Base-by-base conservation (phyloP, 257 asterid genomes). In the Jacaranda copaia region DNA sequence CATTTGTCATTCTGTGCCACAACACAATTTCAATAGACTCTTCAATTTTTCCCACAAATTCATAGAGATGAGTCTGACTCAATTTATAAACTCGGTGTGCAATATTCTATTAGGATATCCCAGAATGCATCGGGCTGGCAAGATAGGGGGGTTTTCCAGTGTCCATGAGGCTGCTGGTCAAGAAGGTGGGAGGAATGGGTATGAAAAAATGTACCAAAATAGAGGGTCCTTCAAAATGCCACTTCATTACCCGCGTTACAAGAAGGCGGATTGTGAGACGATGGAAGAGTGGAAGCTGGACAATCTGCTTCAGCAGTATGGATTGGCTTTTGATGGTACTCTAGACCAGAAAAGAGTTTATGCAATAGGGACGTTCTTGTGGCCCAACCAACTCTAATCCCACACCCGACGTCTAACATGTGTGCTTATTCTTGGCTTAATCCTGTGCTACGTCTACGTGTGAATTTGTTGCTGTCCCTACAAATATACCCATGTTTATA, bases 251-350 rank as follows among this genome's bases (percentile, higher is more conserved):
- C 84, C 86, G 0, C 56, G 81, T 25, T 82, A 74, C 70, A 58
- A 52, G 51, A 82, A 65, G 48, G 18, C 2, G 3, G 84, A 82
- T 62, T 82, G 79, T 39, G 71, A 79, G 42, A 71, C 66, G 52
- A 83, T 83, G 86, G 86, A 79, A 36, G 84, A 70, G 0, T 83
- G 86, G 84, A 79, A 55, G 48, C 61, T 82, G 1, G 74, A 83
- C 8, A 40, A 56, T 38, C 76, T 83, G 55, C 36, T 79, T 0
- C 69, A 25, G 15, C 74, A 79, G 63, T 83, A 83, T 19, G 81
- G 86, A 12, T 61, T 79, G 5, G 0, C 46, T 35, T 71, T 79
- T 10, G 61, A 63, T 18, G 86, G 86, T 0, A 56, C 20, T 12
- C 25, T 82, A 12, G 81, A 82, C 46, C 81, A 75, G 46, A 79